Conservation (phyloP, 2,329 filamentous ascomycete genomes). For the Venturia nashicola region DNA sequence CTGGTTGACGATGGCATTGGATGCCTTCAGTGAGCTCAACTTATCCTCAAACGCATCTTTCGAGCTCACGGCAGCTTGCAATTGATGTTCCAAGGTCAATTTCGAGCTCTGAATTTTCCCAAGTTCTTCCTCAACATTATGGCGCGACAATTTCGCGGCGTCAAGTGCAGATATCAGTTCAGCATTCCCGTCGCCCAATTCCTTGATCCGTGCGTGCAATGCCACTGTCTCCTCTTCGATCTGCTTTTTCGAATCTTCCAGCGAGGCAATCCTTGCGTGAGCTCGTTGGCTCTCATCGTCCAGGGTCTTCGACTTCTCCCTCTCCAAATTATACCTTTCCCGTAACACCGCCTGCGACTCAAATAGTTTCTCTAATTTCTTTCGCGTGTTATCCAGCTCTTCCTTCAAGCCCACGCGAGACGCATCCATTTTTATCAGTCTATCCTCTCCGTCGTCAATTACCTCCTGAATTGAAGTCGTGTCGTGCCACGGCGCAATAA, state of each 20-base stretch:
- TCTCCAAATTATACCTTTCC: constrained; percentile 6
- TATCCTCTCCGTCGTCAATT: neutral
- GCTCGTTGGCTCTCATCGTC: neutral
- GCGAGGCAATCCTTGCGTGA: neutral
- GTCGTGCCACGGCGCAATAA: neutral
- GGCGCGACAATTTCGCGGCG: neutral
- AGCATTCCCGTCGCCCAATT: constrained; percentile 1
- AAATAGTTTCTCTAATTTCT: constrained; percentile 3
- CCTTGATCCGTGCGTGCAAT: neutral
- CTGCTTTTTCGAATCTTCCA: constrained; percentile 2
- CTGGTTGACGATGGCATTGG: neutral
- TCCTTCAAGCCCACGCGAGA: neutral
- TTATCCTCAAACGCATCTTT: neutral
- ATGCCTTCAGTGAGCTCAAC: constrained; percentile 1
- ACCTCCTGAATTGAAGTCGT: neutral
- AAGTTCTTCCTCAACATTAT: neutral
- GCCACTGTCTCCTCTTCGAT: constrained; percentile 1
- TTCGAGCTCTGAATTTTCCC: neutral
- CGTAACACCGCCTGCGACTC: constrained; percentile 6
- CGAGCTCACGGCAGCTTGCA: neutral
- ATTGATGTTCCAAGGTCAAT: constrained; percentile 3
- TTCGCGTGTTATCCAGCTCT: constrained; percentile 4
- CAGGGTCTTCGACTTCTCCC: constrained; percentile 2
- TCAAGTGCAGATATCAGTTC: neutral
- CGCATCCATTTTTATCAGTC: constrained; percentile 3